These are phyloP conservation scores for Globisporangium megalacanthum DNA, from an alignment of 352 stramenopile genomes.

Conservation along the genomic window DNA sequence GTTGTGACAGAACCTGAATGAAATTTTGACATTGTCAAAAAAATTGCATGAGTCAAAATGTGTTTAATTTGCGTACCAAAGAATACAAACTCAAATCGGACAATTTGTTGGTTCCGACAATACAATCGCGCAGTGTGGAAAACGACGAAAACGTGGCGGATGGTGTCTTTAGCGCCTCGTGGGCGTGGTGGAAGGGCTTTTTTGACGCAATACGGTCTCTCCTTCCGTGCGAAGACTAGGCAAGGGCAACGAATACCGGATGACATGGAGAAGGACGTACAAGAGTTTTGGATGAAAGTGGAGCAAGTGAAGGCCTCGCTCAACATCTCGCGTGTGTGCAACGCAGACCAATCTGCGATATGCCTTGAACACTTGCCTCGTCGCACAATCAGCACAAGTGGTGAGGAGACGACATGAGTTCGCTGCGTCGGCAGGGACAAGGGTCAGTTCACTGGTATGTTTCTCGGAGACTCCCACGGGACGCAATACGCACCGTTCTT, in stretches of 20 bases:
- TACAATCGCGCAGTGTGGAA: no score
- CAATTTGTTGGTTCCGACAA: no score
- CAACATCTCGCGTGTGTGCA: neutral
- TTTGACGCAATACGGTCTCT: neutral
- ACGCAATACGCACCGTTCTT: slow-evolving; percentile 1
- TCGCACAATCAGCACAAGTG: neutral
- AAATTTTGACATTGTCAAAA: no score
- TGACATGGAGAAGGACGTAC: neutral
- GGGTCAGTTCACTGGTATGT: neutral
- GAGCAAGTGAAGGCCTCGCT: neutral
- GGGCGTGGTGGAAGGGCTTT: neutral
- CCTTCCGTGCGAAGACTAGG: no score
- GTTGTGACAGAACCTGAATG: no score
- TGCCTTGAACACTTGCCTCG: neutral
- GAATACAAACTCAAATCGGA: no score
- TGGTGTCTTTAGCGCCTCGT: no score
- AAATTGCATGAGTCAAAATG: no score
- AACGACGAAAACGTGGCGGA: no score
- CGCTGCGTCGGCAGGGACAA: slow-evolving; percentile 1
- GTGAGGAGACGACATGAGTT: neutral
- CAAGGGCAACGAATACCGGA: neutral
- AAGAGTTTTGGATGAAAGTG: neutral
- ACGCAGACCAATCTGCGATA: neutral
- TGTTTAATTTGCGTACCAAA: no score
- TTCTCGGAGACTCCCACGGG: neutral